Base-by-base conservation (phyloP, 2,329 filamentous ascomycete species). In the Metarhizium brunneum region DNA sequence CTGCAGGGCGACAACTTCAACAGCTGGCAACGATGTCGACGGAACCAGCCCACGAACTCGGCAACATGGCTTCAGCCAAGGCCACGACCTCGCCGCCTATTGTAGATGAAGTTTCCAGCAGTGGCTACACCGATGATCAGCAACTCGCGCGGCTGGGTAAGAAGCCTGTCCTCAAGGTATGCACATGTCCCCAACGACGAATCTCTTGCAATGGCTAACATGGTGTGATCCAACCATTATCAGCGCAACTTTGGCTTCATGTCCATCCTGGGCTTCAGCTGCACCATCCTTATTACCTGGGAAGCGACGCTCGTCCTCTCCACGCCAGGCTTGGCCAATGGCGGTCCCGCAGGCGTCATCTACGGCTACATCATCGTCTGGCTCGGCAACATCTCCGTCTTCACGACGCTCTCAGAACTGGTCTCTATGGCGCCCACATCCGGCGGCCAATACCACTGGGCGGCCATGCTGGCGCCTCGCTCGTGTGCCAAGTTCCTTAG, bases 391-490 rank as follows among this genome's bases (percentile, higher is more conserved):
- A 62, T 75, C 35, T 71, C 71, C 38, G 70, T 77, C 30, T 76
- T 75, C 30, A 66, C 69, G 3, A 70, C 64, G 25, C 62, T 68
- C 58, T 65, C 63, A 13, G 75, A 76, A 63, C 69, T 76, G 58
- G 71, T 72, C 1, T 76, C 72, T 0, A 76, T 76, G 69, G 72
- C 78, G 57, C 60, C 80, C 62, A 62, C 82, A 61, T 56, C 78
- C 0, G 81, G 80, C 49, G 81, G 81, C 8, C 80, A 85, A 66
- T 84, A 84, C 59, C 79, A 83, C 62, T 83, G 80, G 79, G 78
- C 83, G 0, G 79, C 76, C 1, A 76, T 80, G 60, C 74, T 83
- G 54, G 76, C 66, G 2, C 76, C 79, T 0, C 66, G 66, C 1
- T 68, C 67, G 18, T 72, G 71, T 35, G 75, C 81, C 59, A 79